A percentile compares a stretch with the other conserved stretches of the same genome.
These are phyloP conservation scores for Isoetes engelmannii DNA, from an alignment of 83 land plant genomes.

Conservation along the genomic window DNA sequence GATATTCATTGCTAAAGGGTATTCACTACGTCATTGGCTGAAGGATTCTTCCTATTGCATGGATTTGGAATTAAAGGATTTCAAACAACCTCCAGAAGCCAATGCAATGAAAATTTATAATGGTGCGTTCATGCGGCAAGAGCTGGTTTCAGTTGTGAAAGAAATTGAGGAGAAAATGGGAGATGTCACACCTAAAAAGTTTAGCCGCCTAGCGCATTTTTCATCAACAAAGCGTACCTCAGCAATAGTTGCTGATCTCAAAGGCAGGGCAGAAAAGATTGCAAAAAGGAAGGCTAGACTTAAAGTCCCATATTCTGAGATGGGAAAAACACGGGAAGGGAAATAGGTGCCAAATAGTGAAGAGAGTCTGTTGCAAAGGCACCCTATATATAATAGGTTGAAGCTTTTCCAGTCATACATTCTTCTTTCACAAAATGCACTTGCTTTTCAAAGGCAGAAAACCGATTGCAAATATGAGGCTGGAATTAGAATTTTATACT, in stretches of 20 bases:
- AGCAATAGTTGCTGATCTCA: conserved; percentile 59
- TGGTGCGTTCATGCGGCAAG: conserved; percentile 75
- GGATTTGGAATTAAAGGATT: conserved; percentile 80
- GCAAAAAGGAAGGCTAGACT: conserved; percentile 34
- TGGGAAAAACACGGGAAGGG: too few species aligned
- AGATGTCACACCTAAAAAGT: conserved; percentile 66
- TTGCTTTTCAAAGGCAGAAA: too few species aligned
- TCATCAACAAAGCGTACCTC: conserved; percentile 53
- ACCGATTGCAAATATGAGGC: too few species aligned
- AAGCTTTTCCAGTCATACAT: too few species aligned
- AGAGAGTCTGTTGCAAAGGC: too few species aligned
- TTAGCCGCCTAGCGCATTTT: conserved; percentile 62
- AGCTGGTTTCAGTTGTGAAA: conserved; percentile 66
- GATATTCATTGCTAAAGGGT: conserved; percentile 66
- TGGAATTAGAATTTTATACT: too few species aligned
- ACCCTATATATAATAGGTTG: too few species aligned
- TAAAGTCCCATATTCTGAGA: too few species aligned
- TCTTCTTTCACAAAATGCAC: too few species aligned
- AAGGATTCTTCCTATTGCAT: conserved; percentile 94
- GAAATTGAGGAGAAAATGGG: conserved; percentile 71
- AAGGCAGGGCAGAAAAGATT: conserved; percentile 50
- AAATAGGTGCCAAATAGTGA: too few species aligned
- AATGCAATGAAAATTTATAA: conserved; percentile 74
- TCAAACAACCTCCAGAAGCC: conserved; percentile 43
- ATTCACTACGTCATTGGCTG: conserved; percentile 85